Conservation (phyloP, 768 basidiomycete genomes). For the Suillus discolor region DNA sequence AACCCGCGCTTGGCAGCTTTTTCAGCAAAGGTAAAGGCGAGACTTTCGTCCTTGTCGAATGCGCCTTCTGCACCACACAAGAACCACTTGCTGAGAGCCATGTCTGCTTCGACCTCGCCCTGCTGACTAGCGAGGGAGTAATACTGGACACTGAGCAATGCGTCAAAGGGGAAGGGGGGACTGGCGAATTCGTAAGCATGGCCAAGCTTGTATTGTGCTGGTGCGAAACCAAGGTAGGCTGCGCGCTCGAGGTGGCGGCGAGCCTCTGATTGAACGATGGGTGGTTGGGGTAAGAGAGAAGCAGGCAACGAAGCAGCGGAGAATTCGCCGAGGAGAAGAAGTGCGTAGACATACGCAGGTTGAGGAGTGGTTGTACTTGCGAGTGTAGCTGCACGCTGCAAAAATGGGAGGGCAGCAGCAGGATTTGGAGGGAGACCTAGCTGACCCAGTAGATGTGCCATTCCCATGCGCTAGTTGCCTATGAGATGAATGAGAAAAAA, state of each 20-base stretch:
- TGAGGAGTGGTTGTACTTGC: constrained; percentile 80
- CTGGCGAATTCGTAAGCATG: constrained; percentile 91
- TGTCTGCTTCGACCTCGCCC: constrained; percentile 91
- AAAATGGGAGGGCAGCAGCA: constrained; percentile 63
- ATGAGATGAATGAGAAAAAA: constrained; percentile 10
- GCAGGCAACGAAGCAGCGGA: constrained; percentile 58
- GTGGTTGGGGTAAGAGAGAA: constrained; percentile 51
- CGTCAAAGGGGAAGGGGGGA: constrained; percentile 84
- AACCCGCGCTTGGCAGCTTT: constrained; percentile 79
- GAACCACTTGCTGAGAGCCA: constrained; percentile 98
- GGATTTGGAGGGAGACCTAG: constrained; percentile 61
- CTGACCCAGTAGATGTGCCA: constrained; percentile 91
- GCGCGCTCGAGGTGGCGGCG: constrained; percentile 79
- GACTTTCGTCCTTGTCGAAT: constrained; percentile 85
- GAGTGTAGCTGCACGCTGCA: constrained; percentile 76
- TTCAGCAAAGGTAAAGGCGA: constrained; percentile 89
- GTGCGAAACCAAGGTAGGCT: constrained; percentile 81
- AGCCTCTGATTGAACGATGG: constrained; percentile 55
- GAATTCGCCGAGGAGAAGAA: constrained; percentile 85
- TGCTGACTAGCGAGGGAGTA: constrained; percentile 83
- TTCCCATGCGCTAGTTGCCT: constrained; percentile 76
- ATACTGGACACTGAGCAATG: constrained; percentile 88
- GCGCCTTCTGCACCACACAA: constrained; percentile 77
- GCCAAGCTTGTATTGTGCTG: constrained; percentile 92
- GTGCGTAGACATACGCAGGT: constrained; percentile 87